Conservation (phyloP, 2,329 filamentous ascomycete genomes). For the Fusarium euwallaceae region DNA sequence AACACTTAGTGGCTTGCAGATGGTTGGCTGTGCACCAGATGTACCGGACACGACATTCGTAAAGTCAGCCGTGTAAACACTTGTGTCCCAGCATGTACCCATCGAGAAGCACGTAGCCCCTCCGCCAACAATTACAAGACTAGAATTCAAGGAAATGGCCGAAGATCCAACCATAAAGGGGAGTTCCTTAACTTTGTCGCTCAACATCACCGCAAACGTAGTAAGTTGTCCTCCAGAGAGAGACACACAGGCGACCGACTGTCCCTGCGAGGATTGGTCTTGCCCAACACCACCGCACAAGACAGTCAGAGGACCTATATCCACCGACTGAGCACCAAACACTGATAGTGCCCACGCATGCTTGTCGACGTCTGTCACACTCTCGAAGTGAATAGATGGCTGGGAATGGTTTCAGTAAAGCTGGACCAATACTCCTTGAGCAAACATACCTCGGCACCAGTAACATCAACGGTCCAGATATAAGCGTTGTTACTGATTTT, state of each 20-base stretch:
- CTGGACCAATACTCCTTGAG: background rate
- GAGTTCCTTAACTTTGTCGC: slow-evolving; percentile 14
- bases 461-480: slow-evolving; percentile 69
- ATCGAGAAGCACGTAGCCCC: slow-evolving; percentile 93
- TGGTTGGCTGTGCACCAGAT: background rate
- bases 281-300: slow-evolving; percentile 53
- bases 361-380: slow-evolving; percentile 8
- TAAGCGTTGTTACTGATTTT: slow-evolving; percentile 73
- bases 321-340: slow-evolving; percentile 50
- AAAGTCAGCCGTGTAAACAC: slow-evolving; percentile 61
- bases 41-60: slow-evolving; percentile 7
- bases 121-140: slow-evolving; percentile 78
- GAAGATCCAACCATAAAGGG: slow-evolving; percentile 82
- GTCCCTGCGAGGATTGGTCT: slow-evolving; percentile 45
- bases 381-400: slow-evolving; percentile 47
- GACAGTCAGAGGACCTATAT: slow-evolving; percentile 37
- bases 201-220: slow-evolving; percentile 8
- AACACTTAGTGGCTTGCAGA: slow-evolving; percentile 12
- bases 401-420: slow-evolving; percentile 23
- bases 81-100: slow-evolving; percentile 85
- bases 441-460: slow-evolving; percentile 53
- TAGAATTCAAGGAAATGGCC: slow-evolving; percentile 60
- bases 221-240: slow-evolving; percentile 47
- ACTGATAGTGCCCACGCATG: slow-evolving; percentile 41
- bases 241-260: slow-evolving; percentile 42